A percentile compares a stretch with the other conserved stretches of the same genome.
Conservation (phyloP, 1,284 basidiomycete species). For the Trichosporon sp. region DNA sequence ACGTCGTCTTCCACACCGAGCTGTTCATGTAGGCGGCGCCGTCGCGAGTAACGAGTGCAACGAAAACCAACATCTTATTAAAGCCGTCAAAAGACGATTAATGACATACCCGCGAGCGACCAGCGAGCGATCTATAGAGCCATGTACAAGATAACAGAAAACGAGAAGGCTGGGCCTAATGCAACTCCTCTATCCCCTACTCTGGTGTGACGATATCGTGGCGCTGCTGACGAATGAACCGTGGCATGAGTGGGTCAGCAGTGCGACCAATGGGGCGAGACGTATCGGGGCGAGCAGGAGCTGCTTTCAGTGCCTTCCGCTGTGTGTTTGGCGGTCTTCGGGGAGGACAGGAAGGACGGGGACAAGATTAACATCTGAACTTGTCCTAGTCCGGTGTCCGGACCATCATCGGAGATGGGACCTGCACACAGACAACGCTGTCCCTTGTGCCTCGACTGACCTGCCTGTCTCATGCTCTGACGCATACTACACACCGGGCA, state of each 20-base stretch:
- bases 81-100: neutral
- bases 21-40: conserved; percentile 50
- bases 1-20: conserved; percentile 84
- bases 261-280: neutral
- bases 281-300: neutral
- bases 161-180: neutral
- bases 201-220: neutral
- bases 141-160: conserved; percentile 12
- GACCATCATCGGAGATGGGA: neutral
- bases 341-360: neutral
- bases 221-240: neutral
- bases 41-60: neutral
- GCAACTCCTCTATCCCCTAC: neutral
- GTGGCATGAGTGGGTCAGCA: neutral
- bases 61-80: neutral
- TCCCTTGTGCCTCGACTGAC: neutral
- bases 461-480: neutral
- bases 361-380: neutral
- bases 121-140: neutral
- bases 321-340: neutral
- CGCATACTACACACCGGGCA: neutral
- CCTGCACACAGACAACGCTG: neutral
- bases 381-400: neutral
- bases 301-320: neutral
- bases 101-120: conserved; percentile 8